phyloP scores from a whole-genome alignment of 2,329 filamentous ascomycete species.

The Phialophora verrucosa region DNA sequence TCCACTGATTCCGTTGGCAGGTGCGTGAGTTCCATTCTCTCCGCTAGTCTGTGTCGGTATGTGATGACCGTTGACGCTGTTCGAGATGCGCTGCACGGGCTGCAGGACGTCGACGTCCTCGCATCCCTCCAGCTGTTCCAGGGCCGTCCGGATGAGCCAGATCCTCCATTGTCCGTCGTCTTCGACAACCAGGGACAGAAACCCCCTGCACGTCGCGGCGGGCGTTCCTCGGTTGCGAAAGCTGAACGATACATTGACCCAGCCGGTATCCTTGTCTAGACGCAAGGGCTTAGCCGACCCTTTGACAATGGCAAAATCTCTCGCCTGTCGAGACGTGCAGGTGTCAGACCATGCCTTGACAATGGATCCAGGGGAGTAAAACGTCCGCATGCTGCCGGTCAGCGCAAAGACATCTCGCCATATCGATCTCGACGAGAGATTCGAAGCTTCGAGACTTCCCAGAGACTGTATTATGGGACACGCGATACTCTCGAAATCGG shows the following conservation, averaged over 20 bases:
- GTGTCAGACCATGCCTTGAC: slow-evolving; percentile 36
- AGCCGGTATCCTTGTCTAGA: slow-evolving; percentile 23
- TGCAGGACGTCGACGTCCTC: slow-evolving; percentile 37
- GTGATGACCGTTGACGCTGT: slow-evolving; percentile 12
- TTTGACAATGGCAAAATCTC: slow-evolving; percentile 16
- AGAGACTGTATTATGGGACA: slow-evolving; percentile 14
- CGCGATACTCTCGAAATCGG: slow-evolving; percentile 25
- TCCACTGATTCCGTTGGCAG: neutral
- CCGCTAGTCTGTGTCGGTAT: neutral
- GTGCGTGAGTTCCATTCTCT: neutral
- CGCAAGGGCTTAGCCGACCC: slow-evolving; percentile 16
- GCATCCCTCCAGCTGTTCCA: slow-evolving; percentile 38
- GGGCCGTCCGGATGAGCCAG: slow-evolving; percentile 37
- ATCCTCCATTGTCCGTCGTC: slow-evolving; percentile 39
- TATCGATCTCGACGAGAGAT: slow-evolving; percentile 25
- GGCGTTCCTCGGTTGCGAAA: slow-evolving; percentile 20
- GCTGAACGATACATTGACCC: slow-evolving; percentile 27
- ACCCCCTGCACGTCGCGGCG: slow-evolving; percentile 21
- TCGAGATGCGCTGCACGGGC: slow-evolving; percentile 5
- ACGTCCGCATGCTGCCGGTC: slow-evolving; percentile 40
- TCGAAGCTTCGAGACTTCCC: neutral
- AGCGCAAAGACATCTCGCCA: slow-evolving; percentile 42
- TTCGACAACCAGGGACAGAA: slow-evolving; percentile 26
- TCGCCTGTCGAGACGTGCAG: slow-evolving; percentile 8
- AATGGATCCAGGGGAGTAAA: slow-evolving; percentile 36